These are phyloP conservation scores for Trichoderma koningiopsis DNA, from an alignment of 2,329 filamentous ascomycete species.

Conservation along the genomic window DNA sequence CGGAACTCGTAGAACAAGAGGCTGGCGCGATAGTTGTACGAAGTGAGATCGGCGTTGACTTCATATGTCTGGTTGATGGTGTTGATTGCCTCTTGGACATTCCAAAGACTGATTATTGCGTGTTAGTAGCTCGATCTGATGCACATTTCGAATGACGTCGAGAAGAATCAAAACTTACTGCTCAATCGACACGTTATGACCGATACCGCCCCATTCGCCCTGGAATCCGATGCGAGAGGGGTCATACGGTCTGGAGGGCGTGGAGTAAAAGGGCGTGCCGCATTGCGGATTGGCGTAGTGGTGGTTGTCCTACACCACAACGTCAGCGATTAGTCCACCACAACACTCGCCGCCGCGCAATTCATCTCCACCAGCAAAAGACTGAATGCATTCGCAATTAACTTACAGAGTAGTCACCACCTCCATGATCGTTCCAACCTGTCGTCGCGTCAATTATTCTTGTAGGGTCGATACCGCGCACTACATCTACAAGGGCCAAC, in stretches of 20 bases:
- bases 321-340: not conserved
- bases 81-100: constrained; percentile 59
- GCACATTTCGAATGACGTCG: not conserved
- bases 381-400: not conserved
- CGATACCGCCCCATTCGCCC: constrained; percentile 72
- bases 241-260: constrained; percentile 57
- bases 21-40: constrained; percentile 68
- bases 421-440: constrained; percentile 70
- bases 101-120: constrained; percentile 59
- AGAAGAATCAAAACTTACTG: constrained; percentile 47
- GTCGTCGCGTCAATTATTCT: constrained; percentile 64
- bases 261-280: constrained; percentile 68
- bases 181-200: constrained; percentile 63
- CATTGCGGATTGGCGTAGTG: constrained; percentile 73
- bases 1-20: constrained; percentile 62
- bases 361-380: not conserved
- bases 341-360: not conserved
- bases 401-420: constrained; percentile 60
- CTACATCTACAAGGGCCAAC: constrained; percentile 54
- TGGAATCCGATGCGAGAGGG: constrained; percentile 65
- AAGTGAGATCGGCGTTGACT: constrained; percentile 57
- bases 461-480: constrained; percentile 62
- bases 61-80: constrained; percentile 69
- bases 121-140: not conserved
- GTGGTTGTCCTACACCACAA: constrained; percentile 60